These are phyloP conservation scores for Scheffersomyces spartinae DNA, from an alignment of 805 yeast species.

Conservation along the genomic window DNA sequence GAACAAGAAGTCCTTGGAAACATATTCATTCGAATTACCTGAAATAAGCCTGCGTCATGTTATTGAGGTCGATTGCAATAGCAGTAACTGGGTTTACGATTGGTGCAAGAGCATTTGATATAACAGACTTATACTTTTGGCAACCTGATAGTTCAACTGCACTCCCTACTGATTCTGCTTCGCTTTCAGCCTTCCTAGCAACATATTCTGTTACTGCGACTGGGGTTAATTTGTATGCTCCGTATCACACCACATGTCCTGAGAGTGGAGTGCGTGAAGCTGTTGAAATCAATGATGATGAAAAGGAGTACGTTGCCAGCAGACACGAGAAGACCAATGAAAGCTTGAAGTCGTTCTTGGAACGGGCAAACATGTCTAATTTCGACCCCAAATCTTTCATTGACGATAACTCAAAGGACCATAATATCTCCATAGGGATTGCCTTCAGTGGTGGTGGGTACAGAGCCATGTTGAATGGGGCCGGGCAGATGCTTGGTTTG, in stretches of 20 bases:
- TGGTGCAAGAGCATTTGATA: no score
- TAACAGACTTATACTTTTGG: no score
- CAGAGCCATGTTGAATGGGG: conserved; percentile 64
- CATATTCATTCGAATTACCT: no score
- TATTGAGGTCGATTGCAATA: no score
- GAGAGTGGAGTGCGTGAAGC: conserved; percentile 14
- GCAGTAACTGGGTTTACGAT: no score
- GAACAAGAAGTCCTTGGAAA: no score
- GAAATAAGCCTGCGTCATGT: no score
- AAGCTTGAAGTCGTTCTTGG: conserved; percentile 34
- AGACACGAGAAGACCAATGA: conserved; percentile 36
- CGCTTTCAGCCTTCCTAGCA: no score
- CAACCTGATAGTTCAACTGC: no score
- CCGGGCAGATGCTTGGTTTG: conserved; percentile 29
- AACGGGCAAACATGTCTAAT: conserved; percentile 34
- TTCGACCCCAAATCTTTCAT: conserved; percentile 35
- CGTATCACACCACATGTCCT: conserved; percentile 18
- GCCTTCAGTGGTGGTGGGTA: conserved; percentile 85
- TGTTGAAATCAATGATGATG: conserved; percentile 15
- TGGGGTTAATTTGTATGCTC: conserved; percentile 19
- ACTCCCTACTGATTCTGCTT: no score
- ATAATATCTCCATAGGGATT: conserved; percentile 39
- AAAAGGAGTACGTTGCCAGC: conserved; percentile 17
- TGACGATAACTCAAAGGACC: conserved; percentile 19
- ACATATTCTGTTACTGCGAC: background rate